Percentiles rank a stretch among this genome's conserved stretches.
phyloP scores from a whole-genome alignment of 148 eudicot genomes.

The Suaeda aralocaspica region DNA sequence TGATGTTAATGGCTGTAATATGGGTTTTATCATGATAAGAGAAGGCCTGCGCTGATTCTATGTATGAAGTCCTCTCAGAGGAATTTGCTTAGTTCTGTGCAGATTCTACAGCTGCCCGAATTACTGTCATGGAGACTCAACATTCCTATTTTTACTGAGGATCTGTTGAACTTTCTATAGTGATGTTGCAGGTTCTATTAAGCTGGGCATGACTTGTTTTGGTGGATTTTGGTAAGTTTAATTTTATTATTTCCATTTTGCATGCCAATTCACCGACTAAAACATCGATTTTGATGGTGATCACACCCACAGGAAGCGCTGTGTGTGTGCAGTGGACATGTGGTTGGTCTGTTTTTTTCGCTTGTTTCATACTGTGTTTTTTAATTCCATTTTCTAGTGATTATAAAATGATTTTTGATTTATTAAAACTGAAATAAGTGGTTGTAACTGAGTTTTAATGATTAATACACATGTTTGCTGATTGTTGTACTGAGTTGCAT shows the following conservation, averaged over 20 bases:
- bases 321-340: neutral
- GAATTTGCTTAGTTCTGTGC: neutral
- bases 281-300: neutral
- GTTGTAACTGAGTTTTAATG: no score
- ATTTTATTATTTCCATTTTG: neutral
- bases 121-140: neutral
- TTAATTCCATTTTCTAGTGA: neutral
- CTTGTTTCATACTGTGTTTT: neutral
- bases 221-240: slow-evolving; percentile 1
- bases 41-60: neutral
- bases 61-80: slow-evolving; percentile 5
- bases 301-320: neutral
- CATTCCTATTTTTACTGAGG: neutral
- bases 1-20: slow-evolving; percentile 9
- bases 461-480: no score
- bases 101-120: neutral
- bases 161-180: neutral
- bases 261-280: neutral
- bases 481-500: no score
- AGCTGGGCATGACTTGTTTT: slow-evolving; percentile 8
- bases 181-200: neutral
- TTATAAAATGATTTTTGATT: no score
- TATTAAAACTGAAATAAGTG: no score
- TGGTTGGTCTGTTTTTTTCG: neutral
- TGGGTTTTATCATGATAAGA: neutral